phyloP scores from a whole-genome alignment of 2,329 filamentous ascomycete genomes.

The Metarhizium humberi region DNA sequence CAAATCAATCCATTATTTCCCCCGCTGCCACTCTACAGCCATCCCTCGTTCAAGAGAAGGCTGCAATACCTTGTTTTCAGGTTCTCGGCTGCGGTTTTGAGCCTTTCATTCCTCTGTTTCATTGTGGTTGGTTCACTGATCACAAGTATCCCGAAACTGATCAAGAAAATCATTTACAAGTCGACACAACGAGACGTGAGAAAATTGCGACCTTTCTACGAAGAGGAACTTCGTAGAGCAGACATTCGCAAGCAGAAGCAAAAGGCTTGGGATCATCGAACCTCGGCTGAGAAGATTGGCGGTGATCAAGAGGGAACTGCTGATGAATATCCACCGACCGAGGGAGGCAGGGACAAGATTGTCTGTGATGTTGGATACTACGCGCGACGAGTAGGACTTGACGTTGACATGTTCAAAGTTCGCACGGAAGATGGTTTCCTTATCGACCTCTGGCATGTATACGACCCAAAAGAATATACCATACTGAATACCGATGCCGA shows the following conservation, averaged over 20 bases:
- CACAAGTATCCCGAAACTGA: conserved; percentile 49
- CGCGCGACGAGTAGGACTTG: conserved; percentile 75
- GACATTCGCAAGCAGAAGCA: conserved; percentile 48
- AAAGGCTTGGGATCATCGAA: conserved; percentile 50
- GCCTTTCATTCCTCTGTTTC: conserved; percentile 64
- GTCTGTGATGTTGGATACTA: conserved; percentile 78
- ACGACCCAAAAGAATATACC: conserved; percentile 67
- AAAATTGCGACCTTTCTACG: conserved; percentile 54
- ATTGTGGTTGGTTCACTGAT: conserved; percentile 69
- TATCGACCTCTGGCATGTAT: conserved; percentile 82
- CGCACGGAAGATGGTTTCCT: conserved; percentile 93
- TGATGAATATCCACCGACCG: conserved; percentile 61
- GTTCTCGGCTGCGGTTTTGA: conserved; percentile 63
- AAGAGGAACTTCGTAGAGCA: conserved; percentile 58
- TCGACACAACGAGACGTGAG: conserved; percentile 52
- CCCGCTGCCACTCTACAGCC: conserved; percentile 72
- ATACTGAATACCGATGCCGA: conserved; percentile 8
- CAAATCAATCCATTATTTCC: conserved; percentile 77
- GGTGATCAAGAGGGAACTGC: conserved; percentile 33
- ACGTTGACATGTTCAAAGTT: conserved; percentile 73
- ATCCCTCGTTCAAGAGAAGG: conserved; percentile 55
- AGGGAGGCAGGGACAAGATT: conserved; percentile 72
- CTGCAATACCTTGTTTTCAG: conserved; percentile 59
- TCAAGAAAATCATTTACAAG: conserved; percentile 39
- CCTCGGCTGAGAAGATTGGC: conserved; percentile 23